Base-by-base conservation (phyloP, 1,139 yeast genomes). In the Geotrichum citri-aurantii region DNA sequence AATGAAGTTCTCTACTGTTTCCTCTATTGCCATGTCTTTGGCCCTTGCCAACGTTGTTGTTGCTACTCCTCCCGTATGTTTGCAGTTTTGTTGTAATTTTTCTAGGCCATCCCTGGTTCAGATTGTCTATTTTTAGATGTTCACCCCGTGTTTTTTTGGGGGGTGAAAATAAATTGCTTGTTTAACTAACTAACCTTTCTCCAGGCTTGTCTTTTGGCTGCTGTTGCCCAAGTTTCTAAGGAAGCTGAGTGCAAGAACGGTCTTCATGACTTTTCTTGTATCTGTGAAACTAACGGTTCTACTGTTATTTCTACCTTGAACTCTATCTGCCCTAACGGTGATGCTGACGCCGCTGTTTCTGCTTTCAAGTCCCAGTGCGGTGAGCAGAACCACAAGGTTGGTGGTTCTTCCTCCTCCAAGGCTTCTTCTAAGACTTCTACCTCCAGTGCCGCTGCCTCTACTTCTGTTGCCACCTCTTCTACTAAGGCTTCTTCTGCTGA, bases 181-280 rank as follows among this genome's bases (percentile, higher is more conserved):
- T n/a, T 8, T n/a, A n/a, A 37, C 44, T 37, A 17, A 37, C 44
- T n/a, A 19, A n/a, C 12, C 29, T 50, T 19, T 31, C 6, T 48
- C 19, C 37, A 55, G 58, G 96, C 96, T 52, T 90, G 96, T 79
- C 78, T 90, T 66, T 79, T 90, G 73, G 95, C 96, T 52, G 90
- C 96, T 81, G 93, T 88, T 62, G 80, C 88, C 60, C 80, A 82
- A 68, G 91, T 86, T 57, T 78, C 82, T 66, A 81, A 80, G 71
- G 66, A 71, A n/a, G 77, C 81, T 52, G 74, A 83, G 55, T 68
- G 76, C 53, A 85, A 92, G 73, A 77, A 84, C 59, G 56, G 56
- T 52, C 76, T 88, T 71, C 81, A 80, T 70, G 83, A 85, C 70
- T 77, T 87, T 64, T 67, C 73, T 56, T 88, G 96, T 78, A 76